Conservation (phyloP, 257 asterid genomes). For the Nyctanthes arbortristis region DNA sequence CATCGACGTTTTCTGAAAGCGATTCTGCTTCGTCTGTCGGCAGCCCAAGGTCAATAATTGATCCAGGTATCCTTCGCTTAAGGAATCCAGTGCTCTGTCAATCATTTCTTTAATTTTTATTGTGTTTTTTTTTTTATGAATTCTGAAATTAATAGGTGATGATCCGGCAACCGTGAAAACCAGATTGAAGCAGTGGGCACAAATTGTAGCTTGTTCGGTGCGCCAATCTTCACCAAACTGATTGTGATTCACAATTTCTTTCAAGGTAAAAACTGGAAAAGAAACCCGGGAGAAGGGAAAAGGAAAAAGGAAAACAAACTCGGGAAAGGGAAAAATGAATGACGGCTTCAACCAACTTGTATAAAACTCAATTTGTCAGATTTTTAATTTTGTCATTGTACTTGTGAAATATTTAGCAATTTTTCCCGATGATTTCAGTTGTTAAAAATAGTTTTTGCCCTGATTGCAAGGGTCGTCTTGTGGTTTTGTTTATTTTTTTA, state of each 20-base stretch:
- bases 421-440: slow-evolving; percentile 24
- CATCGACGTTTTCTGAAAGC: slow-evolving; percentile 40
- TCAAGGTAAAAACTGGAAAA: background rate
- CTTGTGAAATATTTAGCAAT: slow-evolving; percentile 3
- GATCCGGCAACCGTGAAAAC: slow-evolving; percentile 54
- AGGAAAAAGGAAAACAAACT: background rate
- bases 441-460: slow-evolving; percentile 29
- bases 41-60: slow-evolving; percentile 36
- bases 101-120: background rate
- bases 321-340: background rate
- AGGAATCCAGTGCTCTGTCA: no score
- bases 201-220: slow-evolving; percentile 69
- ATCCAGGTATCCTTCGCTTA: slow-evolving; percentile 63
- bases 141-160: slow-evolving; percentile 37
- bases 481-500: slow-evolving; percentile 17
- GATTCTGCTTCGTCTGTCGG: slow-evolving; percentile 30
- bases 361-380: background rate
- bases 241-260: slow-evolving; percentile 13
- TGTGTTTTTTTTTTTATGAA: background rate
- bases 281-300: background rate
- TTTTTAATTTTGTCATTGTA: slow-evolving; percentile 12
- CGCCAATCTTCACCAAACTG: slow-evolving; percentile 38
- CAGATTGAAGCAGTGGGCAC: slow-evolving; percentile 75
- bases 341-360: background rate
- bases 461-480: slow-evolving; percentile 16